Base-by-base conservation (phyloP, 257 asterid species). In the Lithospermum erythrorhizon region DNA sequence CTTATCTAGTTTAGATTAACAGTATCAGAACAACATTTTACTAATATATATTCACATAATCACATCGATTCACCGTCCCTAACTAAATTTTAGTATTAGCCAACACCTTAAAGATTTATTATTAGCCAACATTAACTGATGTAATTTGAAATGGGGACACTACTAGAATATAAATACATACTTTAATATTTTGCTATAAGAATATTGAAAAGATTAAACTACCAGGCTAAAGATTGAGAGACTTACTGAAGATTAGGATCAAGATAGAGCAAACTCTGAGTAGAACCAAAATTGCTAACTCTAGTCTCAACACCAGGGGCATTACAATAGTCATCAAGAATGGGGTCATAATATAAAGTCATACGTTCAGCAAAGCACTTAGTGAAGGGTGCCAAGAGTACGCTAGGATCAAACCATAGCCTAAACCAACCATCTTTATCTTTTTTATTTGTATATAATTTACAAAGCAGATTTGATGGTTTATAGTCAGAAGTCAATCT, bases 291-390 rank as follows among this genome's bases (percentile, higher is more conserved):
- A 15, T 45, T 7, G 25, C 87, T 79, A 24, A 85, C 91, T 71
- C 95, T 76, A 53, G 96, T 90, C 69, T 83, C 76, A 6, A 90
- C 85, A 4, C 98, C 98, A 70, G 91, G 98, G 62, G 95, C 88
- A 81, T 90, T 87, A 32, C 58, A 66, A 65, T 87, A 90, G 75
- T 90, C 96, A 79, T 85, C 95, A 51, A 60, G 29, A 1, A 25
- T 55, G 21, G 82, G 49, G 53, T 87, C 86, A 30, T 81, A 90
- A 47, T 76, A 75, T 18, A 76, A 63, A 81, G 62, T 83, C 96
- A 90, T 90, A 74, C 98, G 73, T 66, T 76, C 68, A n/a, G 57
- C 82, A 66, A 82, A 90, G 75, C 98, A 90, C 55, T 75, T 81
- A 45, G 98, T 85, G 62, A 80, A 83, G 24, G 98, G 96, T 13